Evolutionary conservation across 768 basidiomycete genomes (phyloP), one percentile per base, ranked within the genome.

Genomic region (Tulasnella sp.): DNA sequence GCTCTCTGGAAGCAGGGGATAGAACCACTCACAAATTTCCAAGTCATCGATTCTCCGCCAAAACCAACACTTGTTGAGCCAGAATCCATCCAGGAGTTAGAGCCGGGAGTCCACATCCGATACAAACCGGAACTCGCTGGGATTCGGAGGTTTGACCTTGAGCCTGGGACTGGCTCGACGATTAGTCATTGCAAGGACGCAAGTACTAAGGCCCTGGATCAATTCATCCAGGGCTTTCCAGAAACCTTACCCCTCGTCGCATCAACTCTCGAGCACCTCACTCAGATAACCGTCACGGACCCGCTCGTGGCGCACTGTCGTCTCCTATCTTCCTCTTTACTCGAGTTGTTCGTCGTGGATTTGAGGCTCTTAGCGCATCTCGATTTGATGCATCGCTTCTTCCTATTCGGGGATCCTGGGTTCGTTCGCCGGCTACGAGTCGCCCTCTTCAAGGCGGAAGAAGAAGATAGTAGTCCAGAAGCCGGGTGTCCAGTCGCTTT

Each of bases 381-480:
- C 1, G 70, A 71, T 44, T 61, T 70, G 43, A 67, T 72, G 5
- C 58, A 59, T 1, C 51, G 69, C 4, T 72, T 68, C 61, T 66
- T 68, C 61, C 64, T 72, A 3, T 67, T 68, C 41, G 66, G 67
- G 5, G 68, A 71, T 55, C 64, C 68, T 4, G 48, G 61, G 5
- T 95, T 94, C 74, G 84, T 82, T 65, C 75, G 77, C 5, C 80
- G 85, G 3, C 77, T 95, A 11, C 73, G 78, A 15, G 72, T 72
- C 1, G 88, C 92, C 0, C 73, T 95, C 13, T 93, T 94, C 70
- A 85, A 85, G 0, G 88, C 92, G 64, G 75, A 49, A 15, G 44
- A 50, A 34, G 59, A 51, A 44, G 56, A 58, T 38, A 24, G 15
- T 38, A 15, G 55, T 67, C 64, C 21, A 66, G 67, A 17, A 70